These are phyloP conservation scores for Sporothrix schenckii DNA, from an alignment of 2,329 filamentous ascomycete species.

Conservation along the genomic window DNA sequence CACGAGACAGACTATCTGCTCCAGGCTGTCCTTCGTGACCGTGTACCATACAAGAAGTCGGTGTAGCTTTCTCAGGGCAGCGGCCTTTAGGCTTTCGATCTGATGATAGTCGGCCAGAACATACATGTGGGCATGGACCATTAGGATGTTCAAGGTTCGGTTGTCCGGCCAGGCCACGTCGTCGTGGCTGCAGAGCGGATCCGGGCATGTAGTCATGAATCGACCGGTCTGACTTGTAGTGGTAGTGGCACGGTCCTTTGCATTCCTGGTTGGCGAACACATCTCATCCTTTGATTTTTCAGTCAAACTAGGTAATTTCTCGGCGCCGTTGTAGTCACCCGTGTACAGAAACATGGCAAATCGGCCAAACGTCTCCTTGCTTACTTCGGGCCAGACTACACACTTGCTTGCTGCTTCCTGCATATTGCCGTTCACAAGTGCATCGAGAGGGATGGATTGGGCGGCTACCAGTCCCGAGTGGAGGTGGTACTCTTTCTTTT, in stretches of 20 bases:
- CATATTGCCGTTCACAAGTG: neutral
- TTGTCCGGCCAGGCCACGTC: neutral
- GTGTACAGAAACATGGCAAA: neutral
- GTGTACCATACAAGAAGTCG: neutral
- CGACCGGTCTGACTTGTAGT: too few relatives aligned
- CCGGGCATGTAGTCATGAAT: neutral
- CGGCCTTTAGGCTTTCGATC: neutral
- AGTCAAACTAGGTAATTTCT: neutral
- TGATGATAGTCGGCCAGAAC: neutral
- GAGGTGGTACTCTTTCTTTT: neutral
- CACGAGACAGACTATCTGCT: neutral
- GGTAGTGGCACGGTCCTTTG: too few relatives aligned
- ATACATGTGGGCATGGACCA: neutral
- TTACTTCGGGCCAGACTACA: neutral
- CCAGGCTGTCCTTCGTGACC: neutral
- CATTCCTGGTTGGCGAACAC: too few relatives aligned
- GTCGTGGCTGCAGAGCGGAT: neutral
- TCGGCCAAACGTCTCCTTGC: neutral
- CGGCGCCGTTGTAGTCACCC: neutral
- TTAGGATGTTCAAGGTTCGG: neutral
- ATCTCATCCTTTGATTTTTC: too few relatives aligned
- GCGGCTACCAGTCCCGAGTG: neutral
- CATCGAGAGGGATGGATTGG: neutral
- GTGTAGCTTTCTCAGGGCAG: neutral
- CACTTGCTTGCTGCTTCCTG: neutral